Evolutionary conservation across 768 basidiomycete genomes (phyloP), one percentile per base, ranked within the genome.

Genomic region (Lactarius hatsudake): DNA sequence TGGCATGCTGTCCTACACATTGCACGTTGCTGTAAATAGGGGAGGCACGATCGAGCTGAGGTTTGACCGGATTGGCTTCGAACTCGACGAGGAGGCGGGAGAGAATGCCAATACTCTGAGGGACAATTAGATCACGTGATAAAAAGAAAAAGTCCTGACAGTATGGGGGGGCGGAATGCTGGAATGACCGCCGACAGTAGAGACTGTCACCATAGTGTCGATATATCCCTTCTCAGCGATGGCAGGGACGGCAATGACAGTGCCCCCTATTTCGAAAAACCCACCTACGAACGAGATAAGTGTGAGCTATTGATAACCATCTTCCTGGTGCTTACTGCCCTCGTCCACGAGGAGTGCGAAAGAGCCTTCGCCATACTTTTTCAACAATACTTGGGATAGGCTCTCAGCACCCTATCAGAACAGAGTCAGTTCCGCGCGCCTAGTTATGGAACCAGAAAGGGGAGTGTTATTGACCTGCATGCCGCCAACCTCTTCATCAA

Each of bases 261-360:
- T 78, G 9, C 87, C 88, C 63, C 80, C 83, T 40, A 78, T 72
- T 51, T 86, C 80, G 1, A 72, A 58, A 83, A 87, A 40, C 30
- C 84, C 84, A 61, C 82, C 88, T 81, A 68, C 54, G 51, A 74
- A 61, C 15, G 26, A 3, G 45, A 17, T 56, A 66, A 40, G 15
- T 15, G 12, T 17, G 26, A 40, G 40, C n/a, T 6, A 23, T n/a
- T 13, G 13, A 13, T 4, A 40, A 17, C 18, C 51, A 8, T 13
- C 43, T 55, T 15, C 26, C 3, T 26, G 42, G 18, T 15, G 74
- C 79, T 72, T 75, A 87, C 92, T 85, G 40, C 95, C 94, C 80
- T 98, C 96, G 73, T 98, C 96, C 43, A 98, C 81, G 55, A 97
- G 75, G 74, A 96, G 81, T 0, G 90, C 86, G 73, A 93, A 86